A percentile compares a stretch with the other conserved stretches of the same genome.
Conservation (phyloP, 345 rosid species). For the Salix exigua region DNA sequence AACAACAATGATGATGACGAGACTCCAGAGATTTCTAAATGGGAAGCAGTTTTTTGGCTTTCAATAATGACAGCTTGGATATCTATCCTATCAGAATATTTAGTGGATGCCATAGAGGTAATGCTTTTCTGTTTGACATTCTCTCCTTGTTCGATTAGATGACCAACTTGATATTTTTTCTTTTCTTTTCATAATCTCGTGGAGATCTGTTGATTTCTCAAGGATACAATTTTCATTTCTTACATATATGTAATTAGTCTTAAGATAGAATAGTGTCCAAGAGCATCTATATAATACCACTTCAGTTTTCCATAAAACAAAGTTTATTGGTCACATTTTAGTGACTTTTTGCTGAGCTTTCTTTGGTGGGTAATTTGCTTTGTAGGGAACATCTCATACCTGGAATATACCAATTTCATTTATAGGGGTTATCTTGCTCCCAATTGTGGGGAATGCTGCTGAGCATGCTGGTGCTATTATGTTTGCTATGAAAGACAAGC, state of each 20-base stretch:
- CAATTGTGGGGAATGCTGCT: constrained; percentile 95
- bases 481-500: constrained; percentile 97
- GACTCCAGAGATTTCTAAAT: constrained; percentile 69
- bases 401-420: constrained; percentile 78
- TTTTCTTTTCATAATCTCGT: background rate
- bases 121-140: background rate
- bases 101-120: constrained; percentile 91
- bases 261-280: background rate
- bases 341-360: background rate
- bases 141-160: background rate
- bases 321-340: background rate
- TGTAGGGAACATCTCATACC: constrained; percentile 72
- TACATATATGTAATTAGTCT: background rate
- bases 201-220: constrained; percentile 4
- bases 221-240: background rate
- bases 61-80: constrained; percentile 84
- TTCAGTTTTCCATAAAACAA: background rate
- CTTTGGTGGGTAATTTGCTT: constrained; percentile 14
- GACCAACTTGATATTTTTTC: background rate
- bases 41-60: constrained; percentile 88
- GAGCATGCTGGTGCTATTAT: constrained; percentile 95
- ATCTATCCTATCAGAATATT: constrained; percentile 76
- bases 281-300: background rate
- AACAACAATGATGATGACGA: constrained; percentile 43
- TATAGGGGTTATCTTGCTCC: constrained; percentile 91